phyloP scores from a whole-genome alignment of 1,284 basidiomycete species.

The Polyporus tsugae region DNA sequence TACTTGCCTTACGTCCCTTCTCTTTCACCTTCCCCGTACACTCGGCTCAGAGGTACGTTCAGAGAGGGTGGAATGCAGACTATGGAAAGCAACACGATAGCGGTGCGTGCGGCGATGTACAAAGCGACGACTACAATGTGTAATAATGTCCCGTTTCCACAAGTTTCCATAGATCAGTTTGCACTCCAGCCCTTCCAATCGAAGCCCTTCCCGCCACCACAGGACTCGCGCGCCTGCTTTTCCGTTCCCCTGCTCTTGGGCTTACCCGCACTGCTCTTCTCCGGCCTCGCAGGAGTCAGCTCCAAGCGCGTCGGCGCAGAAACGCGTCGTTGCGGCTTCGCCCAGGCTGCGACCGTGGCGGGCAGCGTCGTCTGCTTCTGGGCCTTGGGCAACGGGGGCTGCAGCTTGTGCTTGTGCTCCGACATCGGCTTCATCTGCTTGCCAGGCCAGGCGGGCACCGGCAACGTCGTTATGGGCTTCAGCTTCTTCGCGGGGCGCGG shows the following conservation, averaged over 20 bases:
- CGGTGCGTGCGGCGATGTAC: neutral
- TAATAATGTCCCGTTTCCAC: neutral
- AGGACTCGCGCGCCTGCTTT: constrained; percentile 10
- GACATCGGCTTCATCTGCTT: constrained; percentile 23
- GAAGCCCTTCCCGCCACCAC: constrained; percentile 17
- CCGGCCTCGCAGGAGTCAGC: neutral
- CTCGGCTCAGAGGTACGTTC: neutral
- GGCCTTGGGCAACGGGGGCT: neutral
- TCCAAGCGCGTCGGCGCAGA: constrained; percentile 19
- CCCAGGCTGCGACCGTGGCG: neutral
- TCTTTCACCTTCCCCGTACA: neutral
- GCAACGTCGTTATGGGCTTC: constrained; percentile 27
- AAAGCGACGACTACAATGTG: constrained; percentile 1
- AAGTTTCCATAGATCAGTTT: neutral
- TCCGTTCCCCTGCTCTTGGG: constrained; percentile 9
- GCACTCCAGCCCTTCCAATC: constrained; percentile 35
- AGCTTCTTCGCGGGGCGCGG: constrained; percentile 27
- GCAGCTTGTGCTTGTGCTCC: constrained; percentile 20
- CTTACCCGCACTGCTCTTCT: constrained; percentile 14
- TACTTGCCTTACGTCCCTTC: neutral
- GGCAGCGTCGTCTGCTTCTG: constrained; percentile 25
- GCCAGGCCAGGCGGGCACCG: constrained; percentile 25
- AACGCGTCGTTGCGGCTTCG: constrained; percentile 13
- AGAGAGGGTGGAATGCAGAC: neutral
- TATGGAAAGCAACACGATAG: constrained; percentile 9